phyloP scores from a whole-genome alignment of 2,329 filamentous ascomycete genomes.

The Arachnopeziza araneosa region DNA sequence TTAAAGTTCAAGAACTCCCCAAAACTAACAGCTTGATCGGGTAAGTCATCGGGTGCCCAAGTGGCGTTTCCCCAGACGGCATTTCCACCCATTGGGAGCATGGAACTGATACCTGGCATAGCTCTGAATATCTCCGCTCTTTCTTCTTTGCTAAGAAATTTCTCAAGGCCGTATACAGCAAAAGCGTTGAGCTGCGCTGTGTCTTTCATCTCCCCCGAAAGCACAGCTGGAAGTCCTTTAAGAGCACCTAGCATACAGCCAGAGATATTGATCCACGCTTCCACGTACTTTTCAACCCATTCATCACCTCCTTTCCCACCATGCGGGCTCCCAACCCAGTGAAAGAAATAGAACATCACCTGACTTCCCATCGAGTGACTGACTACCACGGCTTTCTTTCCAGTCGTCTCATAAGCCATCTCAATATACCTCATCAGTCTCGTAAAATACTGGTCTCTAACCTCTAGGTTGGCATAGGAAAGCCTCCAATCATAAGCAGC shows the following conservation, averaged over 20 bases:
- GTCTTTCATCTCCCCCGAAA: constrained; percentile 97
- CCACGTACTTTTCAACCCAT: constrained; percentile 88
- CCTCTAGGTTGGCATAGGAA: constrained; percentile 83
- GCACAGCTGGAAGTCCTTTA: constrained; percentile 82
- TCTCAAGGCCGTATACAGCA: constrained; percentile 93
- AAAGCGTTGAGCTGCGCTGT: constrained; percentile 95
- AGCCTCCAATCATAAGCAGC: constrained; percentile 87
- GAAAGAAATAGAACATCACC: constrained; percentile 76
- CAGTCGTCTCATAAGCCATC: constrained; percentile 65
- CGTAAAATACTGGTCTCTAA: constrained; percentile 89
- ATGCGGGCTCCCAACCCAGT: constrained; percentile 71
- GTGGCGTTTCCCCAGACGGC: constrained; percentile 89
- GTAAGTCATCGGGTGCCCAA: constrained; percentile 82
- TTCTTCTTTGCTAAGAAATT: constrained; percentile 86
- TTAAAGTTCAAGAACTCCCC: constrained; percentile 85
- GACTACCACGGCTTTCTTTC: constrained; percentile 76
- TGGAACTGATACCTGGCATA: constrained; percentile 94
- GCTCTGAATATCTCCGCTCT: constrained; percentile 89
- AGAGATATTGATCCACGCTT: constrained; percentile 96
- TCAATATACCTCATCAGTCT: constrained; percentile 88
- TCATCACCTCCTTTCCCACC: constrained; percentile 75
- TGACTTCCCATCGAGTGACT: constrained; percentile 98
- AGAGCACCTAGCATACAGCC: constrained; percentile 95
- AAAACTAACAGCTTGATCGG: constrained; percentile 66
- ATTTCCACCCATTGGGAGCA: constrained; percentile 91